Percentiles rank a stretch among this genome's conserved stretches.
Evolutionary conservation across 1,284 basidiomycete genomes (phyloP).

Genomic region (Naganishia sp.): DNA sequence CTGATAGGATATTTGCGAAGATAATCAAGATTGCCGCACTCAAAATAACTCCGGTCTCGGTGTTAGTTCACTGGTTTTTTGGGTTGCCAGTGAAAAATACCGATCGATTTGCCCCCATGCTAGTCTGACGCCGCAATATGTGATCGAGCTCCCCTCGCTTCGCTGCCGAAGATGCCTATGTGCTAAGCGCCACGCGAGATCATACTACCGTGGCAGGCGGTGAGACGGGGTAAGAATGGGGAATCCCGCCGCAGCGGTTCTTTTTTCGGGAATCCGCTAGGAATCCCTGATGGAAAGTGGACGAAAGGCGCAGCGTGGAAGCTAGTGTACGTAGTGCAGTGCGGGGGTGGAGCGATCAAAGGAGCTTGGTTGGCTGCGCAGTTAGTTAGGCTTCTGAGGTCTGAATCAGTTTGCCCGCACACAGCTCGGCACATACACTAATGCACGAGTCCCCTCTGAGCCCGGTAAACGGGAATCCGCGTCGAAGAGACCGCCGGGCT

Average conservation of each 20-base stretch:
- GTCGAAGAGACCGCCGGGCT: conserved; percentile 1
- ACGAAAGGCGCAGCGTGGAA: neutral
- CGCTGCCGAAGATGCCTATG: neutral
- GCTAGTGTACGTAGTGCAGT: neutral
- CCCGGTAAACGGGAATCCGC: conserved; percentile 8
- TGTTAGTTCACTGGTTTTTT: neutral
- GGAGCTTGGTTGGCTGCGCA: conserved; percentile 10
- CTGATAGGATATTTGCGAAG: neutral
- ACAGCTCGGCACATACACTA: neutral
- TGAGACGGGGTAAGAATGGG: neutral
- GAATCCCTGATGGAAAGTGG: neutral
- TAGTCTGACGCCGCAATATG: neutral
- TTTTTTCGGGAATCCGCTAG: neutral
- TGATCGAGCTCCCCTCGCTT: neutral
- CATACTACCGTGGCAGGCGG: neutral
- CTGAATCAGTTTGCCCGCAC: neutral
- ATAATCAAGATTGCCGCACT: neutral
- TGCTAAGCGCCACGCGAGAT: neutral
- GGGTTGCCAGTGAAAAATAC: neutral
- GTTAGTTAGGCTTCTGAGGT: conserved; percentile 24
- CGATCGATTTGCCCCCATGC: conserved; percentile 2
- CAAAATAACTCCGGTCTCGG: conserved; percentile 17
- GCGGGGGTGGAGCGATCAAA: neutral
- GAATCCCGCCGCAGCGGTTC: neutral
- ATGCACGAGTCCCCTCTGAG: conserved; percentile 12